phyloP scores from a whole-genome alignment of 495 filamentous ascomycete genomes.

The Podospora comata region DNA sequence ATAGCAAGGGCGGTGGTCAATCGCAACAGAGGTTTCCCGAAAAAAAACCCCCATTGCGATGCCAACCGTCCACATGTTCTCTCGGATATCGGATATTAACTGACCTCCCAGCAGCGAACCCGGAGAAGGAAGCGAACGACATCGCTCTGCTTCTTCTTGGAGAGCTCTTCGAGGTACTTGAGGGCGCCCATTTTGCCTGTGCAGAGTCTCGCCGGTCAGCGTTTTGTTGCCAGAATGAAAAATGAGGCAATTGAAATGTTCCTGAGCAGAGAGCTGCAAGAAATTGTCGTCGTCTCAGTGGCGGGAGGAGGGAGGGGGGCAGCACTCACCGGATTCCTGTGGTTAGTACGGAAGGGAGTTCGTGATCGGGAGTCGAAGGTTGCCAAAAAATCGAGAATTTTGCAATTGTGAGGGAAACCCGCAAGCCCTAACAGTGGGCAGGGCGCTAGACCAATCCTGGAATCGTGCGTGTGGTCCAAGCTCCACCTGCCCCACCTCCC shows the following conservation, averaged over 20 bases:
- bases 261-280: conserved; percentile 7
- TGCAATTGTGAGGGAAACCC: conserved; percentile 29
- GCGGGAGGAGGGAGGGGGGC: conserved; percentile 6
- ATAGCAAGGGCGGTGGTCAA: conserved; percentile 63
- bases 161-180: conserved; percentile 99
- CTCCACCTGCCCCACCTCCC: conserved; percentile 14
- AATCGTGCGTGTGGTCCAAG: conserved; percentile 14
- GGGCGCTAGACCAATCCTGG: conserved; percentile 14
- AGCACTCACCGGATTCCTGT: conserved; percentile 34
- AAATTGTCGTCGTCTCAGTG: conserved; percentile 3
- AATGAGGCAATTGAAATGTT: conserved; percentile 14
- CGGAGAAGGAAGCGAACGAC: conserved; percentile 98
- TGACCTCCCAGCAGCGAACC: conserved; percentile 99
- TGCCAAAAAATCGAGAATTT: conserved; percentile 29
- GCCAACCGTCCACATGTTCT: conserved; percentile 32
- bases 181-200: conserved; percentile 79
- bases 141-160: conserved; percentile 99
- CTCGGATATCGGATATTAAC: conserved; percentile 49
- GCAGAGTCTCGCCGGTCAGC: conserved; percentile 15
- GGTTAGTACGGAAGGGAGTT: conserved; percentile 32
- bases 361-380: conserved; percentile 26
- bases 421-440: conserved; percentile 33
- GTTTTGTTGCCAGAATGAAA: conserved; percentile 13
- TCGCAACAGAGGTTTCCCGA: neutral
- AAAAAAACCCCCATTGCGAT: conserved; percentile 5